A percentile compares a stretch with the other conserved stretches of the same genome.
Conservation (phyloP, 176 grass and related monocot genomes). For the Elymus sibiricus region DNA sequence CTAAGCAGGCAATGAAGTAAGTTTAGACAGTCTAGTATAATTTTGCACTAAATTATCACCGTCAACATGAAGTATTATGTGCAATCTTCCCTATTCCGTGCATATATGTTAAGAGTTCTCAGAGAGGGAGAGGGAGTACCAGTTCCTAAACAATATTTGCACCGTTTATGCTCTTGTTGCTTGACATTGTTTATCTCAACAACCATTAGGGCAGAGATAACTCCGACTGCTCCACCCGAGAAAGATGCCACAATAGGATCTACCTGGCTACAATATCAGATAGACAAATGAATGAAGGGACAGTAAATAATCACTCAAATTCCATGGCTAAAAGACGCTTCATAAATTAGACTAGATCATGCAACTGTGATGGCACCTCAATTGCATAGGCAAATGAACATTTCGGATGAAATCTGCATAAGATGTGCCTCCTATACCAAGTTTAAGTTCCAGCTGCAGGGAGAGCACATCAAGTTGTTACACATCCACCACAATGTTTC, state of each 20-base stretch:
- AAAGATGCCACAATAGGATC: constrained; percentile 99
- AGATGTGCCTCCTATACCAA: constrained; percentile 89
- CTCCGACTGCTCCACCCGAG: constrained; percentile 95
- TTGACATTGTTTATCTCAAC: constrained; percentile 99
- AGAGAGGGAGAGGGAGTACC: constrained; percentile 35
- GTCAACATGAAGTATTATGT: background rate
- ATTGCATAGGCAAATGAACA: constrained; percentile 94
- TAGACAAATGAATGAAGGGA: constrained; percentile 25
- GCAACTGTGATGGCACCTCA: constrained; percentile 58
- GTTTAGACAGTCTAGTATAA: background rate
- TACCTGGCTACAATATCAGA: constrained; percentile 59
- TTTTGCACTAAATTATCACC: background rate
- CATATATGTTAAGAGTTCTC: background rate
- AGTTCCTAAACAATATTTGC: constrained; percentile 99
- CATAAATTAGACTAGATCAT: constrained; percentile 3
- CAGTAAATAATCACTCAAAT: background rate
- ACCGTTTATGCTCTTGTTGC: constrained; percentile 93
- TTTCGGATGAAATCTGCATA: constrained; percentile 87
- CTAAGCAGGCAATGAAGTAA: background rate
- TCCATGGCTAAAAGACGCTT: background rate
- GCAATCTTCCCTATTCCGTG: background rate
- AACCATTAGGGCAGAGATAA: constrained; percentile 97
- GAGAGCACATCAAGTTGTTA: constrained; percentile 11
- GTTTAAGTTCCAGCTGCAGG: constrained; percentile 96
- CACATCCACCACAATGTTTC: background rate